These are phyloP conservation scores for Diaporthe humulicola DNA, from an alignment of 2,329 filamentous ascomycete genomes.

Conservation along the genomic window DNA sequence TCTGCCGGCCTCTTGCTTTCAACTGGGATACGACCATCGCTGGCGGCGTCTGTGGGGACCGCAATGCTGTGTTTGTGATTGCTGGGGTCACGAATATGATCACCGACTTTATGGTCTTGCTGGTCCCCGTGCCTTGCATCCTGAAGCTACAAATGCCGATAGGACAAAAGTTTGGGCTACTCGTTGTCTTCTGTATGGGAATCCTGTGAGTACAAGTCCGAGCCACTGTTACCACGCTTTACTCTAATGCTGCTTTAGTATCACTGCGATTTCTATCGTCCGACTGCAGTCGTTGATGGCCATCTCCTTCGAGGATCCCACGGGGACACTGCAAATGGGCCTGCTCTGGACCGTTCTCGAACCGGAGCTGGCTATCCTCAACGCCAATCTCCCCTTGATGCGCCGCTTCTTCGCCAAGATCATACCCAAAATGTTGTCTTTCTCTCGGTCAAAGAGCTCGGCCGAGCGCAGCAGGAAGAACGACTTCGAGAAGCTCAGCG, in stretches of 20 bases:
- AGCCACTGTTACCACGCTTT: rapidly evolving
- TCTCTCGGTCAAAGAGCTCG: background rate
- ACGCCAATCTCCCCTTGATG: conserved; percentile 16
- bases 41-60: conserved; percentile 20
- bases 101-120: conserved; percentile 28
- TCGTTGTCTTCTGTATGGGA: conserved; percentile 3
- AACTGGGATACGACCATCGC: conserved; percentile 29
- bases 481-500: background rate
- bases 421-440: conserved; percentile 2
- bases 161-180: background rate
- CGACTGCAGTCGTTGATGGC: conserved; percentile 22
- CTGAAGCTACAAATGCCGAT: conserved; percentile 24
- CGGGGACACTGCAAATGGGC: conserved; percentile 29
- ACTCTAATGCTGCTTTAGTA: background rate
- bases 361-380: conserved; percentile 29
- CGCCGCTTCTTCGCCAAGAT: conserved; percentile 4
- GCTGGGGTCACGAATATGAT: conserved; percentile 21
- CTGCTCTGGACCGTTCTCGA: conserved; percentile 34
- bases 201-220: background rate
- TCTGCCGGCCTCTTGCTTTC: conserved; percentile 29
- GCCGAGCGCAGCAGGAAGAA: background rate
- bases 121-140: conserved; percentile 15
- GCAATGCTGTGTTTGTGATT: conserved; percentile 26
- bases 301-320: conserved; percentile 28
- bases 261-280: conserved; percentile 27